Percentiles rank a stretch among this genome's conserved stretches.
Evolutionary conservation across 306 rosid genomes (phyloP).

Genomic region (Alnus glutinosa): DNA sequence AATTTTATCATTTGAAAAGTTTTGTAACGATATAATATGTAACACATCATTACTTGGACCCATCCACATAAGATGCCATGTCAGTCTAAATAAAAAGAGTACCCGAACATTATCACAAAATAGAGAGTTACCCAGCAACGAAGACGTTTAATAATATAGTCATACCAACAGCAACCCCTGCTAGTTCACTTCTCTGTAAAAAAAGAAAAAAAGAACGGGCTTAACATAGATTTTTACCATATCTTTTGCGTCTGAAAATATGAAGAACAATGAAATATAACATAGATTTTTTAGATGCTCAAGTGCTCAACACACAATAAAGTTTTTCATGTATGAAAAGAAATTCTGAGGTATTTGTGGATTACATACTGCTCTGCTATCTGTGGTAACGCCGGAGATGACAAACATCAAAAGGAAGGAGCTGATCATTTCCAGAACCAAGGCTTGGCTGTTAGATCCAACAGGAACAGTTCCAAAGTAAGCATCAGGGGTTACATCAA

Average conservation of each 20-base stretch:
- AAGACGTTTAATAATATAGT: slow-evolving; percentile 43
- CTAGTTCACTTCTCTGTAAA: slow-evolving; percentile 35
- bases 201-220: background rate
- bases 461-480: slow-evolving; percentile 39
- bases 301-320: background rate
- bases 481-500: slow-evolving; percentile 19
- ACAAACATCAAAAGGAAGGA: slow-evolving; percentile 45
- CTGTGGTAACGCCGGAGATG: slow-evolving; percentile 37
- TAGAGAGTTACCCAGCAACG: slow-evolving; percentile 34
- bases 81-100: too few relatives aligned
- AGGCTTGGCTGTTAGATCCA: slow-evolving; percentile 34
- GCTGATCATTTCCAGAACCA: slow-evolving; percentile 31
- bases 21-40: too few relatives aligned
- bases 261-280: too few relatives aligned
- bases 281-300: too few relatives aligned
- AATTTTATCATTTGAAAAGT: background rate
- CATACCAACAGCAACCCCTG: slow-evolving; percentile 36
- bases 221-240: too few relatives aligned
- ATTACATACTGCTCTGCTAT: slow-evolving; percentile 32
- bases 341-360: background rate
- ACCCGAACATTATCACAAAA: background rate
- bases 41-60: too few relatives aligned
- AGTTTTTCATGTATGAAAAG: background rate
- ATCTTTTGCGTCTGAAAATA: too few relatives aligned
- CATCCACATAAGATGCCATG: too few relatives aligned